Evolutionary conservation across 768 basidiomycete genomes (phyloP).

Genomic region (Mycena latifolia): DNA sequence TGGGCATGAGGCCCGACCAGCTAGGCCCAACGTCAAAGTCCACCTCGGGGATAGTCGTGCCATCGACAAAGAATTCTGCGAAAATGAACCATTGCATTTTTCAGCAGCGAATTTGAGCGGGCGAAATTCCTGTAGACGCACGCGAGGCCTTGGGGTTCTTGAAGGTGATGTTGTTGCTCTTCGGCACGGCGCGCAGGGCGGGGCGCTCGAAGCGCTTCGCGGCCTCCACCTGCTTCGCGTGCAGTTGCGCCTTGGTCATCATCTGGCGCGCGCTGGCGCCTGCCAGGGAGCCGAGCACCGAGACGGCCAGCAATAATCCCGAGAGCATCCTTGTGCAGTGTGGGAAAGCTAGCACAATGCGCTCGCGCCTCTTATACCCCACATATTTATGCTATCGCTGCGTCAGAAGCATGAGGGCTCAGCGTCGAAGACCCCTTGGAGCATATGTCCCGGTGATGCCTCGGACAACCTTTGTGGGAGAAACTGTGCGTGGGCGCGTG

Average conservation of each 20-base stretch:
- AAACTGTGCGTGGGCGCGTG: not conserved
- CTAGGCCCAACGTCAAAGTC: constrained; percentile 82
- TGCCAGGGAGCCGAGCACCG: constrained; percentile 31
- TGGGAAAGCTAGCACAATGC: not conserved
- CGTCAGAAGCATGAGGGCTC: constrained; percentile 22
- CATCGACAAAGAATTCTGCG: constrained; percentile 79
- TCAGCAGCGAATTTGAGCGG: no score
- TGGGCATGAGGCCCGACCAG: constrained; percentile 82
- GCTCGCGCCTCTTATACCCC: constrained; percentile 8
- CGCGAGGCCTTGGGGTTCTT: constrained; percentile 73
- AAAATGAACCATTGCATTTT: no score
- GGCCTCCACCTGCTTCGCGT: constrained; percentile 60
- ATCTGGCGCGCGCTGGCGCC: constrained; percentile 46
- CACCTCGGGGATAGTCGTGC: constrained; percentile 72
- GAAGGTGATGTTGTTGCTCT: constrained; percentile 75
- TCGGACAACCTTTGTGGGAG: not conserved
- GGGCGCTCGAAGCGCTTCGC: constrained; percentile 53
- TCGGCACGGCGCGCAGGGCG: constrained; percentile 29
- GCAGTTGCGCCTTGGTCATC: constrained; percentile 55
- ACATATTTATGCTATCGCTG: constrained; percentile 36
- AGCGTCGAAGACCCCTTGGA: not conserved
- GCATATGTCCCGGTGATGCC: constrained; percentile 12
- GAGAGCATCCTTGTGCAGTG: constrained; percentile 27
- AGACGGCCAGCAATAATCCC: constrained; percentile 35
- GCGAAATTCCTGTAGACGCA: no score